Percentiles rank a stretch among this genome's conserved stretches.
phyloP scores from a whole-genome alignment of 108 stramenopile species.

The Nannochloropsis oceanica region DNA sequence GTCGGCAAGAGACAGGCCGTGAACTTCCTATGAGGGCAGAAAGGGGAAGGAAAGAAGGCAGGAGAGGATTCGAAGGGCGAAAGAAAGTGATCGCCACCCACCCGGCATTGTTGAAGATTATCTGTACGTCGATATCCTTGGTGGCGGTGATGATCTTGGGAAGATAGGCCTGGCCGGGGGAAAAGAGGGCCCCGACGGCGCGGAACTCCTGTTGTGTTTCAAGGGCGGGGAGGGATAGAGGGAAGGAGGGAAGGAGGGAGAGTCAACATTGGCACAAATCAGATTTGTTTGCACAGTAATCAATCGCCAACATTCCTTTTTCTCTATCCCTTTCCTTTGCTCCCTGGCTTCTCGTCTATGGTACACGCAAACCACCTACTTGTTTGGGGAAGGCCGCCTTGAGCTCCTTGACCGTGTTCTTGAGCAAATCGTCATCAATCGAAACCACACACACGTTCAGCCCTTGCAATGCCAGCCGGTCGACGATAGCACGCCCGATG shows the following conservation, averaged over 20 bases:
- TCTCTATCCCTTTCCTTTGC: neutral
- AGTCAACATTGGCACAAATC: no score
- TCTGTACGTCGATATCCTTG: constrained; percentile 61
- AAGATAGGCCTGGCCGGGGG: constrained; percentile 75
- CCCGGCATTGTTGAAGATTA: constrained; percentile 94
- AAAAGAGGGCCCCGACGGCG: constrained; percentile 63
- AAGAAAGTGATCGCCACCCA: neutral
- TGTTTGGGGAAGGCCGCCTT: constrained; percentile 51
- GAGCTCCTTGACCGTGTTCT: constrained; percentile 62
- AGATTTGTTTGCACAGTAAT: neutral
- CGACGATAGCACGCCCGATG: constrained; percentile 82
- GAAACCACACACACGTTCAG: constrained; percentile 94
- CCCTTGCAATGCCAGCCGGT: constrained; percentile 68
- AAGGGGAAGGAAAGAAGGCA: no score
- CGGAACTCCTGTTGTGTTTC: constrained; percentile 51
- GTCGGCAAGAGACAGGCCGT: no score
- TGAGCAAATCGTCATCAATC: constrained; percentile 70
- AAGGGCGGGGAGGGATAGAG: no score
- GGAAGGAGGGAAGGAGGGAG: no score
- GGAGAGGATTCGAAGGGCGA: no score
- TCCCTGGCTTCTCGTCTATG: neutral
- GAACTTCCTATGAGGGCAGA: no score
- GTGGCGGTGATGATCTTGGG: constrained; percentile 58
- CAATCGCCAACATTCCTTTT: neutral
- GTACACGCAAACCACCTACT: neutral